These are phyloP conservation scores for Aspergillus uvarum DNA, from an alignment of 2,329 filamentous ascomycete genomes.

Conservation along the genomic window DNA sequence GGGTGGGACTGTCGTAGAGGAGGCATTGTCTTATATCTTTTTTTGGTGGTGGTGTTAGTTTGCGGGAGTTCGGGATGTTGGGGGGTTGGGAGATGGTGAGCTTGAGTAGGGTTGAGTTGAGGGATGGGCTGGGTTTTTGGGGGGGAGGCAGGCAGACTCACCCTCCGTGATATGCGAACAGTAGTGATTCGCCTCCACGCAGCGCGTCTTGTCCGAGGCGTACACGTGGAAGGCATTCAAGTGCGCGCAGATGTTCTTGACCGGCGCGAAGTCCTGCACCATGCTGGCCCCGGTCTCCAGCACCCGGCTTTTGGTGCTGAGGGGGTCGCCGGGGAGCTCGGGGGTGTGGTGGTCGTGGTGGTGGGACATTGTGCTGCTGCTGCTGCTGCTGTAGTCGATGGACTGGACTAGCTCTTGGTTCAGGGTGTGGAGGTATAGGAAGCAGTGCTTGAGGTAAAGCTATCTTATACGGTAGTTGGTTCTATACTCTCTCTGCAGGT, in stretches of 20 bases:
- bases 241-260: constrained; percentile 76
- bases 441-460: too few species aligned
- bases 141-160: constrained; percentile 19
- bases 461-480: too few species aligned
- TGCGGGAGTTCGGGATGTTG: not conserved
- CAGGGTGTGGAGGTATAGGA: too few species aligned
- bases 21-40: constrained; percentile 78
- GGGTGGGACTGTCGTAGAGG: constrained; percentile 70
- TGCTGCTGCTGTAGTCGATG: too few species aligned
- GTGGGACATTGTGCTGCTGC: not conserved
- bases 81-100: not conserved
- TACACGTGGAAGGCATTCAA: constrained; percentile 87
- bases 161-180: constrained; percentile 71
- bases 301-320: constrained; percentile 36
- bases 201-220: constrained; percentile 66
- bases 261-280: constrained; percentile 59
- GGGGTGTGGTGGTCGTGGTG: constrained; percentile 5
- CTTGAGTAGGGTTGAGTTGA: too few species aligned
- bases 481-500: not conserved
- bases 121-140: too few species aligned
- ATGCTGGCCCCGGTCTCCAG: constrained; percentile 40
- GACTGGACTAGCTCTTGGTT: too few species aligned
- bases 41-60: not conserved
- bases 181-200: constrained; percentile 80
- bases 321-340: constrained; percentile 31